Evolutionary conservation across 768 basidiomycete genomes (phyloP), one percentile per base, ranked within the genome.

Genomic region (Roridomyces roridus): DNA sequence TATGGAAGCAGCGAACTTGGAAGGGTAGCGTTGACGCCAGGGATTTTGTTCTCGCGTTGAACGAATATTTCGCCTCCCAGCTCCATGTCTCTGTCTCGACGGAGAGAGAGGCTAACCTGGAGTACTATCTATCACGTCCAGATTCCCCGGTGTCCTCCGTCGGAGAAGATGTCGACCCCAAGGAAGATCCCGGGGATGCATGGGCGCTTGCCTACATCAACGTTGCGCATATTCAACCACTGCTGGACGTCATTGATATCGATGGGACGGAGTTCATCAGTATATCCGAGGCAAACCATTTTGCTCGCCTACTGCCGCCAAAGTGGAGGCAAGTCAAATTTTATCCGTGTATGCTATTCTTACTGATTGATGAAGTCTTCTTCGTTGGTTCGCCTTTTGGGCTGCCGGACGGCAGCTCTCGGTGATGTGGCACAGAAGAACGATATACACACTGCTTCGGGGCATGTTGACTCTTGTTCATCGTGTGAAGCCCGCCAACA

Each of bases 1-100:
- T 79, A 2, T 79, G 78, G 78, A 73, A 72, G 59, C 71, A 75
- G 14, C 77, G 75, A 71, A 77, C 67, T 26, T 80, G 77, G 77
- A 69, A 66, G 15, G 67, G 72, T 2, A 75, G 68, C 46, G 77
- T 77, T 25, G 72, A 77, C 44, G 71, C 75, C 2, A 65, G 67
- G 0, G 68, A 74, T 39, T 78, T 79, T 43, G 72, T 74, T 4
- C 67, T 74, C 15, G 59, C 65, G 2, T 41, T 68, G 6, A 61
- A 58, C 17, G 63, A 66, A 44, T 60, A 58, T 40, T 67, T 31
- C 29, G 29, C 29, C 29, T 31, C 14, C 29, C 7, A 31, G 14
- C 14, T 7, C 29, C 14, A 31, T 14, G 29, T 6, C 7, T 14
- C 29, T 35, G 0, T 20, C 20, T 36, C 26, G 29, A 31, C 29